phyloP scores from a whole-genome alignment of 495 filamentous ascomycete species.

The Aspergillus sparsus region DNA sequence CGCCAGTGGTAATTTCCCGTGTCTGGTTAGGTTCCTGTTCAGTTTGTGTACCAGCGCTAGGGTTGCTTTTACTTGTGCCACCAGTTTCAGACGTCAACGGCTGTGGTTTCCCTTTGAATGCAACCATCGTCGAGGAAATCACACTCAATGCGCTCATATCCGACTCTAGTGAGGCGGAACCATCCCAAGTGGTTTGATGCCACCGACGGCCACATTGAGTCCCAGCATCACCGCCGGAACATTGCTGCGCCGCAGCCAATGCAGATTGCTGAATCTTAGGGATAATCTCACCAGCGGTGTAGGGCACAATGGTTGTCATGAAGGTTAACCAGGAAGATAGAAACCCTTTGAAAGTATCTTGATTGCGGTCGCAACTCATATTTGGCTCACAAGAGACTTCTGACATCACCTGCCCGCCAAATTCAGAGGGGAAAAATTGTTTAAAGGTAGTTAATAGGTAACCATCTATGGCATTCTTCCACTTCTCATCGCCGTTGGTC shows the following conservation, averaged over 20 bases:
- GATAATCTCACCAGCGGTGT: constrained; percentile 55
- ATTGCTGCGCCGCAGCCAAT: constrained; percentile 60
- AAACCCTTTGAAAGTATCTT: constrained; percentile 75
- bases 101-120: constrained; percentile 38
- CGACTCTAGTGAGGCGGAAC: constrained; percentile 53
- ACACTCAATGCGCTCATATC: constrained; percentile 63
- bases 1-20: constrained; percentile 52
- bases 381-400: constrained; percentile 71
- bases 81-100: constrained; percentile 60
- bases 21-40: constrained; percentile 27
- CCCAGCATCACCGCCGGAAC: constrained; percentile 54
- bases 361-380: constrained; percentile 68
- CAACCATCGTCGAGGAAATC: constrained; percentile 54
- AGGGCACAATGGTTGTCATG: constrained; percentile 66
- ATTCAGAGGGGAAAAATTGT: constrained; percentile 57
- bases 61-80: constrained; percentile 66
- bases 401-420: constrained; percentile 54
- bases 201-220: constrained; percentile 53
- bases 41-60: constrained; percentile 52
- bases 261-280: constrained; percentile 58
- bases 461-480: constrained; percentile 59
- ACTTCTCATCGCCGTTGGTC: constrained; percentile 48
- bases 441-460: constrained; percentile 51
- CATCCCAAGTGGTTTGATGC: constrained; percentile 49
- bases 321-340: constrained; percentile 69